Evolutionary conservation across 2,329 filamentous ascomycete genomes (phyloP), one percentile per base, ranked within the genome.

Genomic region (Cordyceps javanica): DNA sequence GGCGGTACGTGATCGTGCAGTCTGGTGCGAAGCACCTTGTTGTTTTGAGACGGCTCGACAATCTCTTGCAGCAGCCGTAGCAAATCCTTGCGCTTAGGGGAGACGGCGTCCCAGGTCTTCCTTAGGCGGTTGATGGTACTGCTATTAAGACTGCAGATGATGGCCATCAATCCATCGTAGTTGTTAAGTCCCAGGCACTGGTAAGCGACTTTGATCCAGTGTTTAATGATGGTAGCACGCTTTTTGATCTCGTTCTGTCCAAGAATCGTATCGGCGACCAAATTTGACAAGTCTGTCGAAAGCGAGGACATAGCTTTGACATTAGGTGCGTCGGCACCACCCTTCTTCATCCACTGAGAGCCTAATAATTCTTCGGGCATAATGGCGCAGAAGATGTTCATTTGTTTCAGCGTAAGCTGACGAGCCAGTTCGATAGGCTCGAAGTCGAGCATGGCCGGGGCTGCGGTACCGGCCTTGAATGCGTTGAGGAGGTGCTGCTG

Each of bases 141-240:
- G 58, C 89, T 92, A 72, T 96, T 96, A 50, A 99, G 75, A 10
- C 90, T 92, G 77, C 92, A 97, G 66, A 96, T 91, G 65, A 99
- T 96, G 8, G 94, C 91, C 91, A 97, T 97, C 11, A 99, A 76
- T 0, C 91, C 90, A 68, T 99, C 93, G 66, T 97, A 99, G 74
- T 99, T 99, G 75, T 94, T 88, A 26, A 97, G 81, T 67, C 94
- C 90, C 5, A 95, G 77, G 63, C 91, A 96, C 66, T 89, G 90
- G 65, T 88, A 82, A 1, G 90, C 91, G 64, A 97, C 86, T 78
- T 97, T 99, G 70, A 97, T 90, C 94, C 94, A 99, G 65, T 97
- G 92, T 76, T 99, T 97, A 75, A 99, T 94, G 54, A 91, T 84
- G 2, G 82, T 76, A 1, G 94, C 93, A 26, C 94, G 85, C 76